Evolutionary conservation across 768 basidiomycete genomes (phyloP), one percentile per base, ranked within the genome.

Genomic region (Fomitopsis serialis): DNA sequence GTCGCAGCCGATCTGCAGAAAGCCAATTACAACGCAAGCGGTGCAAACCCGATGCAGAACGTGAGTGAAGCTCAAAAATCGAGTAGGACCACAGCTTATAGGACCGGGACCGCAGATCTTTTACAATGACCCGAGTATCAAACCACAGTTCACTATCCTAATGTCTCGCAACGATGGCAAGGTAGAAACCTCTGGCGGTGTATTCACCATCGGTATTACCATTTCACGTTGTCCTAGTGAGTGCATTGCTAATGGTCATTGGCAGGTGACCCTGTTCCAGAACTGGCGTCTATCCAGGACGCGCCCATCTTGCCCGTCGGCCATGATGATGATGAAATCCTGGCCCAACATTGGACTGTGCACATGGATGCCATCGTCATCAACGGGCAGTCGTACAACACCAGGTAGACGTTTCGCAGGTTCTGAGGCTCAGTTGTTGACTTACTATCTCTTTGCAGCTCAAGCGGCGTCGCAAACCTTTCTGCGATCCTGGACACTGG

Each of bases 401-500:
- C 42, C 8, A 52, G 51, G 29, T 43, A 21, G 37, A 23, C 21
- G 2, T 23, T 23, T 27, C 23, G 19, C 24, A 25, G 3, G 11
- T 49, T 10, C 13, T 13, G n/a, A 51, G 15, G 37, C 15, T 42
- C 22, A 37, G 24, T 43, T 43, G 15, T 3, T 11, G 21, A 32
- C 11, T n/a, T n/a, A n/a, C n/a, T n/a, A n/a, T n/a, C n/a, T 11
- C 19, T 8, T 25, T 11, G 24, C 22, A 52, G 43, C 22, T 21
- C 43, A 4, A 15, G 34, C 21, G 51, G 43, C n/a, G 24, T 11
- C 10, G 23, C 27, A 25, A 44, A 50, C 23, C 21, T 52, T 9
- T 27, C 43, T 11, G 51, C 51, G 4, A 9, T 52, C 7, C 42
- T 52, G 13, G 51, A 52, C 44, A 32, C 51, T 12, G 51, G 51